Percentiles rank a stretch among this genome's conserved stretches.
These are phyloP conservation scores for Volvox africanus DNA, from an alignment of 139 green algal species.

Conservation along the genomic window DNA sequence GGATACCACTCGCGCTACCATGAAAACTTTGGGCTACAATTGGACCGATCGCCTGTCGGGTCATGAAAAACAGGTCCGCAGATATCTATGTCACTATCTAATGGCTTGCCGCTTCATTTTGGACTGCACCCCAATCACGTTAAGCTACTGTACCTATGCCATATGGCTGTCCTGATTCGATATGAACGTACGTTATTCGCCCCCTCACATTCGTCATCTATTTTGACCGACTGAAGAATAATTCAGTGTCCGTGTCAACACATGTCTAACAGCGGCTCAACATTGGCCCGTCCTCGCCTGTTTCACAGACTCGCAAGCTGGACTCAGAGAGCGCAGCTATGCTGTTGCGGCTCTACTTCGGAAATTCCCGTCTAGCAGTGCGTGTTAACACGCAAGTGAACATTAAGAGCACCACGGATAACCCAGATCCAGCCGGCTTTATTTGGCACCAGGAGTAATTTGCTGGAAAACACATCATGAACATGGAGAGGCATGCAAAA, in stretches of 20 bases:
- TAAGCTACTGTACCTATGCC: too few relatives aligned
- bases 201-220: too few relatives aligned
- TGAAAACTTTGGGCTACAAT: conserved; percentile 39
- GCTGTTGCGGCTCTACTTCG: conserved; percentile 43
- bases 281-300: not conserved
- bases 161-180: too few relatives aligned
- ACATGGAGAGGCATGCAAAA: too few relatives aligned
- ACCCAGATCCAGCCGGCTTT: not conserved
- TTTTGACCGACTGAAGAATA: too few relatives aligned
- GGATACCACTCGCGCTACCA: not conserved
- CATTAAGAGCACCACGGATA: not conserved
- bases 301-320: not conserved
- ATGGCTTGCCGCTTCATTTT: too few relatives aligned
- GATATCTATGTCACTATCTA: not conserved
- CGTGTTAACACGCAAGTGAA: not conserved
- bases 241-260: too few relatives aligned
- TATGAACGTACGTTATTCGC: too few relatives aligned
- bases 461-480: too few relatives aligned
- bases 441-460: too few relatives aligned
- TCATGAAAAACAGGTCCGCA: conserved; percentile 11
- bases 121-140: too few relatives aligned
- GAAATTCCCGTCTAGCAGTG: conserved; percentile 15
- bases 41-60: conserved; percentile 17
- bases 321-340: conserved; percentile 40
- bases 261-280: too few relatives aligned